Base-by-base conservation (phyloP, 257 asterid genomes). In the Knoxia roxburghii region DNA sequence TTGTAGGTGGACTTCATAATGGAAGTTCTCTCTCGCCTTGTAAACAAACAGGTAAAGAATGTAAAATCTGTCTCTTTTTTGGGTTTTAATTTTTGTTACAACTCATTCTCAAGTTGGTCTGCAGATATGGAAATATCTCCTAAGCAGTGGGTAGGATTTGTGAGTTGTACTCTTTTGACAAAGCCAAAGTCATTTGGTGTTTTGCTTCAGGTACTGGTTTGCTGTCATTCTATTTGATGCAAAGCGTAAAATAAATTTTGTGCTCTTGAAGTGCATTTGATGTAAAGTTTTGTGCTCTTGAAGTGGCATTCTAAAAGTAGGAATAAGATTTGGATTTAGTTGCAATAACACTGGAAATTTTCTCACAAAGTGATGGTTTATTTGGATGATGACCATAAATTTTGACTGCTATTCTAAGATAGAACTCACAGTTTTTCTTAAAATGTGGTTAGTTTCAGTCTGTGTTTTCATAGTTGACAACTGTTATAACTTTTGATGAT, bases 41-140 rank as follows among this genome's bases (percentile, higher is more conserved):
- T 94, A 66, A 87, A 75, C 91, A 94, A 94, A 80, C 99, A 94
- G 99, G 99, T 93, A 80, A 64, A n/a, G 17, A 37, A 37, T 64
- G n/a, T n/a, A n/a, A n/a, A 18, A 54, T 55, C 64, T 29, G 40
- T 4, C 37, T 37, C 9, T 37, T 9, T 37, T 37, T 37, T 37
- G 4, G 21, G 6, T 46, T n/a, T 64, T 43, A 20, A 58, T 63
- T 76, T 68, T 65, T 41, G 56, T 65, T 64, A 41, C 58, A 70
- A 52, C 78, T 72, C 53, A 52, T 43, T 63, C 24, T 18, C 46
- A 27, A n/a, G n/a, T n/a, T n/a, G n/a, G 49, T 56, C 27, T 77
- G 78, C 88, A 93, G 97, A 90, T 94, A 77, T 94, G 99, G 99
- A 94, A 84, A 73, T 78, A 84, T 74, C n/a, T n/a, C 99, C 99